Conservation (phyloP, 1,139 yeast species). For the Taiozyma sp. region DNA sequence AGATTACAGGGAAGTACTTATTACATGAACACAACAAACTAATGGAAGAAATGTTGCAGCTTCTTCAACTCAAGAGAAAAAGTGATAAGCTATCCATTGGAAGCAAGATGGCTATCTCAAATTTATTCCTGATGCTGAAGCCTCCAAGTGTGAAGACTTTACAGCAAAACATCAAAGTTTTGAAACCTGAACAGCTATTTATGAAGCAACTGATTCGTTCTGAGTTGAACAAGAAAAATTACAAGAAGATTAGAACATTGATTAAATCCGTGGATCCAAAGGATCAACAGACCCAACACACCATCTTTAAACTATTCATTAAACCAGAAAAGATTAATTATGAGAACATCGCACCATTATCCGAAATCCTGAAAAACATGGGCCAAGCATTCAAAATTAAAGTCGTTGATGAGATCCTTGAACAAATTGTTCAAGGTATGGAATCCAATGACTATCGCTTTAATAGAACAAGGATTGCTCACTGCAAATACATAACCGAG, state of each 20-base stretch:
- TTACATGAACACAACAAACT: constrained; percentile 53
- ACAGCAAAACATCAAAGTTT: constrained; percentile 20
- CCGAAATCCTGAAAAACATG: constrained; percentile 41
- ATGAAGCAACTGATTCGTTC: constrained; percentile 44
- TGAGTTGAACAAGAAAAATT: constrained; percentile 42
- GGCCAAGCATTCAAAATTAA: constrained; percentile 36
- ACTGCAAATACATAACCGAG: constrained; percentile 57
- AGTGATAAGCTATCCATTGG: constrained; percentile 48
- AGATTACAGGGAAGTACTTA: constrained; percentile 68
- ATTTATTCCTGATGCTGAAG: constrained; percentile 53
- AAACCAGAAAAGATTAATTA: constrained; percentile 60
- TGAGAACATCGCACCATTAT: constrained; percentile 48
- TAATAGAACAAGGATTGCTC: constrained; percentile 61
- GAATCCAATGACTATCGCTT: constrained; percentile 59
- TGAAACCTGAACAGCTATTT: constrained; percentile 44
- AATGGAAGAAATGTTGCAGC: constrained; percentile 60
- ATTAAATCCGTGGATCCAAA: constrained; percentile 46
- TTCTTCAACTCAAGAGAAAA: constrained; percentile 48
- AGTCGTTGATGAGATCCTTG: constrained; percentile 64
- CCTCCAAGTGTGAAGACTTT: constrained; percentile 46
- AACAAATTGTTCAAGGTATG: constrained; percentile 58
- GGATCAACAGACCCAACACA: constrained; percentile 35
- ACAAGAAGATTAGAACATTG: constrained; percentile 33
- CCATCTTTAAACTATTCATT: constrained; percentile 49
- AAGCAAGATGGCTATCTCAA: constrained; percentile 56